phyloP scores from a whole-genome alignment of 1,139 yeast species.

The Scheffersomyces lignicola region DNA sequence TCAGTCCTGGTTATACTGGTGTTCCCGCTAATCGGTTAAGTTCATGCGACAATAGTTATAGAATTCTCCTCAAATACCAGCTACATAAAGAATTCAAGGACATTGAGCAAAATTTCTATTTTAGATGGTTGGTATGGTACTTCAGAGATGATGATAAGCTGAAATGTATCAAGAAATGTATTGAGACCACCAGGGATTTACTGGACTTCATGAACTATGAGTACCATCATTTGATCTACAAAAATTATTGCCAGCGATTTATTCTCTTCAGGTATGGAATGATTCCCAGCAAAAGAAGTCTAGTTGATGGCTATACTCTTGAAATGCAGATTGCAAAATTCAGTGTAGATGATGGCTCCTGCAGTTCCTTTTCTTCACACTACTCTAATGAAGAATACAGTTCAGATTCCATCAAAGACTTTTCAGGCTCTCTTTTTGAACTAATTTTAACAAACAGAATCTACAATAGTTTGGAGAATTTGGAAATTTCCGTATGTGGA shows the following conservation, averaged over 20 bases:
- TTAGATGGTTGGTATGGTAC: conserved; percentile 21
- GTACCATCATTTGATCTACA: background rate
- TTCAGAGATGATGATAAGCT: conserved; percentile 6
- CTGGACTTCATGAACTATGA: background rate
- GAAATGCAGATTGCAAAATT: conserved; percentile 11
- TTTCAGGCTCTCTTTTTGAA: background rate
- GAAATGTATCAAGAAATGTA: conserved; percentile 9
- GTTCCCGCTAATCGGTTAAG: conserved; percentile 17
- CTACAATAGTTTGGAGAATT: conserved; percentile 2
- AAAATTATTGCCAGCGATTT: background rate
- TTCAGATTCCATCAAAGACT: background rate
- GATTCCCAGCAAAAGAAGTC: conserved; percentile 13
- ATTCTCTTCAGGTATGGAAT: conserved; percentile 16
- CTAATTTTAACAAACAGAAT: background rate
- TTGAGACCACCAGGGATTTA: conserved; percentile 19
- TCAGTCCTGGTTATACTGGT: conserved; percentile 7
- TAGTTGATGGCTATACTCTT: conserved; percentile 2
- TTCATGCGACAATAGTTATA: conserved; percentile 15
- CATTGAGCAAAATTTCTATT: conserved; percentile 16
- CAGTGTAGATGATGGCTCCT: background rate
- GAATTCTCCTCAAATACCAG: conserved; percentile 13
- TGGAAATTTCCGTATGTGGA: conserved; percentile 3
- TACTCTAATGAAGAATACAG: no score
- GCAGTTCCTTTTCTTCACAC: no score
- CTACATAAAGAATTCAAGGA: conserved; percentile 11